phyloP scores from a whole-genome alignment of 164 flowering plant genomes.

The Sedum album region DNA sequence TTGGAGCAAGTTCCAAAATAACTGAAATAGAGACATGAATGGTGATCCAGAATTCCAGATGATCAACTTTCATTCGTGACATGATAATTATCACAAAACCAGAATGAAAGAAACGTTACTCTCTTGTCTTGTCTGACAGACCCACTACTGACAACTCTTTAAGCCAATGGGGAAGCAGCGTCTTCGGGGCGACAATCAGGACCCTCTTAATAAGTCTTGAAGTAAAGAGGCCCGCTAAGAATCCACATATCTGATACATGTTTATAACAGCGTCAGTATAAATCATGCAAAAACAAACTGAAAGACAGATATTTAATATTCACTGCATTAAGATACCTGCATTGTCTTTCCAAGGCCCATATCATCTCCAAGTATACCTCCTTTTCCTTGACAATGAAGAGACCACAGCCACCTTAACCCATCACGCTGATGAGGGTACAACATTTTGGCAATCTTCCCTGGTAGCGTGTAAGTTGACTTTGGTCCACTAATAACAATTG shows the following conservation, averaged over 20 bases:
- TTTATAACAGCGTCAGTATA: background rate
- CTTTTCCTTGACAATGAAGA: conserved; percentile 70
- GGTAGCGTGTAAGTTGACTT: conserved; percentile 40
- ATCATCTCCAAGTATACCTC: conserved; percentile 97
- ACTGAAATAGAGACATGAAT: conserved; percentile 25
- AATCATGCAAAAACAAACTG: background rate
- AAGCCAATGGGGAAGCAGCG: conserved; percentile 85
- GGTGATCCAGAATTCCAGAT: no score
- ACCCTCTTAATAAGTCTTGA: conserved; percentile 75
- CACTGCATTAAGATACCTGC: conserved; percentile 53
- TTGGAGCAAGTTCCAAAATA: conserved; percentile 55
- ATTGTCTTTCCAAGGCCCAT: conserved; percentile 99
- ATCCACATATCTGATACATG: conserved; percentile 64
- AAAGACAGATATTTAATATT: background rate
- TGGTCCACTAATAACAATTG: conserved; percentile 34
- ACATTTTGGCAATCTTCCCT: conserved; percentile 55
- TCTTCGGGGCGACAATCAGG: conserved; percentile 88
- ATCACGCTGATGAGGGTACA: conserved; percentile 89
- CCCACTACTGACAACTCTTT: conserved; percentile 80
- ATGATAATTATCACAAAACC: background rate
- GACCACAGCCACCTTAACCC: conserved; percentile 96
- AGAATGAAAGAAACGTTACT: conserved; percentile 37
- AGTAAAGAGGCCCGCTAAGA: conserved; percentile 73
- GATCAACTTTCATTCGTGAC: background rate
- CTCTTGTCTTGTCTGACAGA: conserved; percentile 67